Base-by-base conservation (phyloP, 495 filamentous ascomycete genomes). In the Penicillium cosmopolitanum region DNA sequence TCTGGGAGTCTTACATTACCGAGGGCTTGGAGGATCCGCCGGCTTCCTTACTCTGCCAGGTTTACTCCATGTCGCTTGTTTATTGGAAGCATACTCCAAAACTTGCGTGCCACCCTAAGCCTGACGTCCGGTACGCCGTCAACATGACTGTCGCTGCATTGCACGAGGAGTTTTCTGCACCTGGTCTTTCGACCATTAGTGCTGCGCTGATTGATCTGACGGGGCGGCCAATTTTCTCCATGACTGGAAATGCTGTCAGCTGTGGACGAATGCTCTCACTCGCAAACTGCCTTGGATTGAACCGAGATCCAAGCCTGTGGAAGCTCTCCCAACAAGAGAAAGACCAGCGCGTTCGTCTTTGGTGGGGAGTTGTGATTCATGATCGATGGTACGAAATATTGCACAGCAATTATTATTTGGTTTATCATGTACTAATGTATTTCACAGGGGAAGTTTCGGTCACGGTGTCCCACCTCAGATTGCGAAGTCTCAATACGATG, bases 291-390 rank as follows among this genome's bases (percentile, higher is more conserved):
- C 74, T 84, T 52, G 81, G 81, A 23, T 61, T 84, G 48, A 82
- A 84, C 50, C 75, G 78, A 16, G 77, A 82, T 44, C 80, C 80
- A 10, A 72, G 71, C 28, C 62, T 71, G 46, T 84, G 81, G 81
- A 77, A 79, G 51, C 69, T 82, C n/a, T 76, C 78, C 7, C 70
- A 67, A 12, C 54, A 64, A 35, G 80, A 84, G 40, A 82, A 82
- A 58, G 69, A 79, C 46, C 70, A 80, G 25, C 71, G 81, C 6
- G 72, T 79, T 15, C 76, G 77, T 16, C 65, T 82, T 12, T 84
- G 81, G 81, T 84, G 81, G 81, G 78, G 76, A 12, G 73, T 84
- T 21, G 73, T 84, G 0, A 82, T 84, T 31, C 80, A 84, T 57
- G 81, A 84, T 70, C 75, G 77, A 36, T 84, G 81, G 77, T 80